Base-by-base conservation (phyloP, 2,329 filamentous ascomycete species). In the Neocucurbitaria cava region DNA sequence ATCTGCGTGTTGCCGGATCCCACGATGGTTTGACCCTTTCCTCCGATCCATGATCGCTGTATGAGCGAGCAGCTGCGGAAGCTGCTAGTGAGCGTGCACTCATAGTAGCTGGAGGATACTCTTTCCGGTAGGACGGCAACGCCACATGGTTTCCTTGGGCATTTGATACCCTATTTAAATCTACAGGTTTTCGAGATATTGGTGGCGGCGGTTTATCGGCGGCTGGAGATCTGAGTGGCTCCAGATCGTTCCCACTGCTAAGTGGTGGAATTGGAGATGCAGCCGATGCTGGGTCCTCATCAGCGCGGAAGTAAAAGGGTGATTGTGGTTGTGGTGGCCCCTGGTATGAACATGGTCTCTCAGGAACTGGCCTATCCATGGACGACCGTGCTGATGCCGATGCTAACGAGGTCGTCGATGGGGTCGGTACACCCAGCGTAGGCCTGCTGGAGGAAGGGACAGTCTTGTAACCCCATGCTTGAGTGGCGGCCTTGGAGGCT, bases 401-500 rank as follows among this genome's bases (percentile, higher is more conserved):
- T 17, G 61, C 52, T 13, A 69, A 47, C 8, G 64, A 52, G 20
- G 59, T 48, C n/a, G 61, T 62, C 17, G 59, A 56, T 52, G 57
- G 59, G 48, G 43, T 63, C 23, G 54, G 59, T 10, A 50, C 43
- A 35, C 39, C 58, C 36, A 63, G 28, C 39, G 28, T 52, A 1
- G 64, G 65, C 23, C 60, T 66, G 24, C 43, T 62, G 3, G 65
- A 60, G 35, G 46, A 54, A 7, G 60, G n/a, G 18, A 52, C 53
- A 17, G 64, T 26, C 11, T 66, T 77, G 71, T 57, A 78, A 64
- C 68, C 68, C 85, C 86, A 89, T n/a, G 85, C 85, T 54, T 87
- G 79, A 3, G 85, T 85, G 2, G 86, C 86, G 3, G 86, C 86
- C 64, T 84, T 86, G 17, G 86, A 84, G 18, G 86, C 85, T 53